Evolutionary conservation across 352 stramenopile genomes (phyloP).

Genomic region (Globisporangium radiosum): DNA sequence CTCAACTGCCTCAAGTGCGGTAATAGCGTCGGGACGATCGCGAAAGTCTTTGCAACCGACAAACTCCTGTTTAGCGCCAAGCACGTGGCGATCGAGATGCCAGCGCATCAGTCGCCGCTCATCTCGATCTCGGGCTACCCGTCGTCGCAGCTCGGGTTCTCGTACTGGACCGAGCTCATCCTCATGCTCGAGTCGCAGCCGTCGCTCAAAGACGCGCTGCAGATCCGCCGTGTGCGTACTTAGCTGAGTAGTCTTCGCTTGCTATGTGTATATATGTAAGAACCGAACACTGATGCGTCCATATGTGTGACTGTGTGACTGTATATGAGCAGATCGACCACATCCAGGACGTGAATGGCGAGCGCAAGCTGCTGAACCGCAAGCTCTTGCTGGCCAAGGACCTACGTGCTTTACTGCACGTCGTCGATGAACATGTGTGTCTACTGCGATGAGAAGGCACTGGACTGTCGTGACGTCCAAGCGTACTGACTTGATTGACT

Average conservation of each 20-base stretch:
- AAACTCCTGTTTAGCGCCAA: conserved; percentile 69
- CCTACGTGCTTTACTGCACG: conserved; percentile 40
- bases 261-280: neutral
- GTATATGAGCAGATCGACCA: conserved; percentile 41
- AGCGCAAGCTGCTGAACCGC: conserved; percentile 51
- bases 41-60: conserved; percentile 51
- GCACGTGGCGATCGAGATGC: conserved; percentile 65
- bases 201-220: conserved; percentile 50
- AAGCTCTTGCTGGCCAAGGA: conserved; percentile 59
- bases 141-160: conserved; percentile 63
- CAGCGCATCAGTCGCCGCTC: conserved; percentile 58
- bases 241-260: neutral
- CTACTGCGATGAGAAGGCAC: no score
- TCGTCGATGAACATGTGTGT: conserved; percentile 64
- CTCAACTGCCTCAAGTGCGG: conserved; percentile 66
- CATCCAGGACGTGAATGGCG: conserved; percentile 38
- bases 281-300: neutral
- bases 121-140: conserved; percentile 70
- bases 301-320: neutral
- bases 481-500: neutral
- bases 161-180: conserved; percentile 74
- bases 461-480: neutral
- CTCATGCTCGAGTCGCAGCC: conserved; percentile 71
- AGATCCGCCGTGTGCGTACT: conserved; percentile 40
- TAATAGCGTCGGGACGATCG: conserved; percentile 52